A percentile compares a stretch with the other conserved stretches of the same genome.
Evolutionary conservation across 2,329 filamentous ascomycete genomes (phyloP).

Genomic region (Claviceps humidiphila): DNA sequence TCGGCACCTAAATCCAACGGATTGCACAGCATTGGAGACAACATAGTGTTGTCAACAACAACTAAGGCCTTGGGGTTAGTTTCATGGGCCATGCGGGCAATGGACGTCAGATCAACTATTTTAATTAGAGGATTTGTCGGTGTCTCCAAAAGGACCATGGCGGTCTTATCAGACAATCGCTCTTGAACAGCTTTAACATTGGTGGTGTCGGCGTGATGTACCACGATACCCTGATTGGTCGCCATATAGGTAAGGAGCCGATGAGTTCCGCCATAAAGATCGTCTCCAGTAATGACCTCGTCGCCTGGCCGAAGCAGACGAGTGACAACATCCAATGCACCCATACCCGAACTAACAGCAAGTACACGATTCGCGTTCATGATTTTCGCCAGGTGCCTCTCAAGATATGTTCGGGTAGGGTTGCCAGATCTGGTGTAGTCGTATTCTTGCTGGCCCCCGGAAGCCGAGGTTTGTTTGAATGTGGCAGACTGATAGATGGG

Average conservation of each 20-base stretch:
- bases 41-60: slow-evolving; percentile 97
- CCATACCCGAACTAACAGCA: slow-evolving; percentile 94
- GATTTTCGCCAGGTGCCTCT: slow-evolving; percentile 95
- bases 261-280: slow-evolving; percentile 92
- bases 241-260: slow-evolving; percentile 84
- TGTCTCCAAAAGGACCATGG: slow-evolving; percentile 91
- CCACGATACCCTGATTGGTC: slow-evolving; percentile 77
- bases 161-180: slow-evolving; percentile 65
- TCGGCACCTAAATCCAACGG: slow-evolving; percentile 90
- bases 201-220: slow-evolving; percentile 95
- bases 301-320: slow-evolving; percentile 82
- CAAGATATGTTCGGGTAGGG: slow-evolving; percentile 87
- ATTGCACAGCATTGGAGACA: slow-evolving; percentile 87
- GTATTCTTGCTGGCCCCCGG: slow-evolving; percentile 72
- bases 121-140: slow-evolving; percentile 98
- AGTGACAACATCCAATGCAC: slow-evolving; percentile 89
- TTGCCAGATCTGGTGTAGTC: slow-evolving; percentile 98
- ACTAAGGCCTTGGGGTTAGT: slow-evolving; percentile 70
- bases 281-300: slow-evolving; percentile 93
- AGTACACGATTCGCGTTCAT: slow-evolving; percentile 90
- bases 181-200: slow-evolving; percentile 54
- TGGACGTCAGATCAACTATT: slow-evolving; percentile 79
- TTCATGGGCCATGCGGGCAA: slow-evolving; percentile 64
- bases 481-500: slow-evolving; percentile 98
- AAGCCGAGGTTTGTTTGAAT: slow-evolving; percentile 82